Evolutionary conservation across 139 green algal species (phyloP), one percentile per base, ranked within the genome.

Genomic region (Chloropicon primus): DNA sequence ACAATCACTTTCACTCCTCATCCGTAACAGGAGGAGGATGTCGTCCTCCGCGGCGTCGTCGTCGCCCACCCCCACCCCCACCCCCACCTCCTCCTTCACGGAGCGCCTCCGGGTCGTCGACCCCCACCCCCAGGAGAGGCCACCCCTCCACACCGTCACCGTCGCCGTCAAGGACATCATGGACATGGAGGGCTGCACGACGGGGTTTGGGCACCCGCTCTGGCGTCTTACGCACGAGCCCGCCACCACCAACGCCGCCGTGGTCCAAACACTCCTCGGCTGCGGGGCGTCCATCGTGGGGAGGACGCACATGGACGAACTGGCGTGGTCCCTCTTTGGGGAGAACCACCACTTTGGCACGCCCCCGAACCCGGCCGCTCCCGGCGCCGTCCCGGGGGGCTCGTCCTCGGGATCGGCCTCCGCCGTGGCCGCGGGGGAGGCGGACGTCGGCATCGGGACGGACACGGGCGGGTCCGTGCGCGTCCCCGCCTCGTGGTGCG

Each of bases 271-370:
- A 1, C 76, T 97, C 74, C 76, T 97, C 22, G 77, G 85, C 21
- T 90, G 90, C 0, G 93, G 93, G 2, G 93, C 88, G 0, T 85
- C 24, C 0, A 21, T 90, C 2, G 28, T 88, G 2, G 92, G 92
- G 26, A 97, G 91, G 75, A 93, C 91, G 1, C 87, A 96, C 79
- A 95, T 98, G 93, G 93, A 97, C 78, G 94, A 98, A 86, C 80
- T 98, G 77, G 93, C 91, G 1, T 90, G 85, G 75, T 79, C 28
- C 24, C 74, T 95, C 27, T 81, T 86, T 22, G 90, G 93, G 0
- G 86, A 97, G 74, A 97, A 96, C 72, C 72, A 80, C 5, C 93
- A 97, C 80, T 97, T 97, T 76, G 94, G 94, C 28, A 93, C 90
- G 1, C 93, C 93, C 0, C 25, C 74, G 76, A 99, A 99, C 79